Conservation (phyloP, 768 basidiomycete genomes). For the Daedaleopsis nitida region DNA sequence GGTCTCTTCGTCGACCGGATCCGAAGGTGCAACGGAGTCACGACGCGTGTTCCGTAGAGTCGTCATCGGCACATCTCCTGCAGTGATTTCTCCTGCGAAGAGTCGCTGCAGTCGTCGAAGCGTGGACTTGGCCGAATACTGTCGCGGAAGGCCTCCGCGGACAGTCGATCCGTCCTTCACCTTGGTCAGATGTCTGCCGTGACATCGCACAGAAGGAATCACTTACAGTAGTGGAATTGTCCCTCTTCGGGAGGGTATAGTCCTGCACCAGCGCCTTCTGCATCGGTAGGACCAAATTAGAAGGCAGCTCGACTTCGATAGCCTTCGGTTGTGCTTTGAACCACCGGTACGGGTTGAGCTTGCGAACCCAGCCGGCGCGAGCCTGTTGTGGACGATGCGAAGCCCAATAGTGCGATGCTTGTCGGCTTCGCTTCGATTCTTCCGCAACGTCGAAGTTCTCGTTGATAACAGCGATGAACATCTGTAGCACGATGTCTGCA, state of each 20-base stretch:
- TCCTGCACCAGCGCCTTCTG: slow-evolving; percentile 74
- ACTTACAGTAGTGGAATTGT: slow-evolving; percentile 35
- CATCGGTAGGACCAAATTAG: slow-evolving; percentile 77
- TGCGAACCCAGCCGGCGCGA: slow-evolving; percentile 64
- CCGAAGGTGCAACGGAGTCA: slow-evolving; percentile 32
- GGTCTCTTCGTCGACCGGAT: slow-evolving; percentile 57
- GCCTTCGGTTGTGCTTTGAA: slow-evolving; percentile 72
- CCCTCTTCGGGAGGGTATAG: slow-evolving; percentile 42
- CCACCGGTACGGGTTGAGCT: slow-evolving; percentile 88
- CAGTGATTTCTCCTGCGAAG: slow-evolving; percentile 56
- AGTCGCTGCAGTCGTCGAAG: slow-evolving; percentile 63
- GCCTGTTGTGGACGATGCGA: slow-evolving; percentile 52
- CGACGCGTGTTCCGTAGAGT: slow-evolving; percentile 46
- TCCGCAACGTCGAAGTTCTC: slow-evolving; percentile 95
- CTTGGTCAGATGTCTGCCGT: background rate
- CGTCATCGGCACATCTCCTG: slow-evolving; percentile 60
- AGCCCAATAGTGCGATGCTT: slow-evolving; percentile 70
- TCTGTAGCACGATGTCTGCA: slow-evolving; percentile 85
- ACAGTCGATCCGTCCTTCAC: slow-evolving; percentile 16
- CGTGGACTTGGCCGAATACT: slow-evolving; percentile 55
- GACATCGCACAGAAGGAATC: background rate
- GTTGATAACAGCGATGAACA: slow-evolving; percentile 98
- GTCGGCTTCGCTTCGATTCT: slow-evolving; percentile 81
- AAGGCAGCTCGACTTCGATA: slow-evolving; percentile 71
- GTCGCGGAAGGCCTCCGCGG: slow-evolving; percentile 37